Percentiles rank a stretch among this genome's conserved stretches.
Conservation (phyloP, 495 filamentous ascomycete species). For the Penicillium simplicissimum region DNA sequence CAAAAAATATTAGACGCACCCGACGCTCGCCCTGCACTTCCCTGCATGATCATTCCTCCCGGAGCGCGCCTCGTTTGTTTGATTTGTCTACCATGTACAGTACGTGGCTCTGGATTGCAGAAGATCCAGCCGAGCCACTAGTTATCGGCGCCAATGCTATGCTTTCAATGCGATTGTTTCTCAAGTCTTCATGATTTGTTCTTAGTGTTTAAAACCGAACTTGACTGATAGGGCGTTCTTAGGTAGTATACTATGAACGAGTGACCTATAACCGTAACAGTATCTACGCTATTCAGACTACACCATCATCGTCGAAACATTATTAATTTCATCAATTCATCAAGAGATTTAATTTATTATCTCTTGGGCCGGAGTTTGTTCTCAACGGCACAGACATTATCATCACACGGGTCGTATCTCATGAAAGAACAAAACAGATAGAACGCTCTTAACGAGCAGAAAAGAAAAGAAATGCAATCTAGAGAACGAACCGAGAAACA, state of each 20-base stretch:
- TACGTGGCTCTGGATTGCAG: conserved; percentile 38
- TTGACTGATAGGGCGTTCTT: not conserved
- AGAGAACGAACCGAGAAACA: not conserved
- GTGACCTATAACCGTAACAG: not conserved
- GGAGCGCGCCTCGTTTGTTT: conserved; percentile 24
- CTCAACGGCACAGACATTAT: not conserved
- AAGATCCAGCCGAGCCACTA: conserved; percentile 18
- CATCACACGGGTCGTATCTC: not conserved
- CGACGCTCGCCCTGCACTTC: not conserved
- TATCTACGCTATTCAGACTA: not conserved
- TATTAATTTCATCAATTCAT: not conserved
- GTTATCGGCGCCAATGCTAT: conserved; percentile 24
- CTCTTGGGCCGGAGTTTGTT: not conserved
- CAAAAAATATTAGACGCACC: conserved; percentile 11
- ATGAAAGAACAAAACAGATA: too few species aligned
- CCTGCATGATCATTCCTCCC: conserved; percentile 5
- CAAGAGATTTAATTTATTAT: not conserved
- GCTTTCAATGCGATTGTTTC: conserved; percentile 8
- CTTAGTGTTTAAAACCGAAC: not conserved
- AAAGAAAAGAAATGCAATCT: not conserved
- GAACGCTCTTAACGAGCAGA: too few species aligned
- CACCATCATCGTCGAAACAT: not conserved
- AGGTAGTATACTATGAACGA: not conserved
- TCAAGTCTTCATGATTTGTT: not conserved
- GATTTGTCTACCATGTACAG: conserved; percentile 44